Base-by-base conservation (phyloP, 2,329 filamentous ascomycete species). In the Diaporthe sp. region DNA sequence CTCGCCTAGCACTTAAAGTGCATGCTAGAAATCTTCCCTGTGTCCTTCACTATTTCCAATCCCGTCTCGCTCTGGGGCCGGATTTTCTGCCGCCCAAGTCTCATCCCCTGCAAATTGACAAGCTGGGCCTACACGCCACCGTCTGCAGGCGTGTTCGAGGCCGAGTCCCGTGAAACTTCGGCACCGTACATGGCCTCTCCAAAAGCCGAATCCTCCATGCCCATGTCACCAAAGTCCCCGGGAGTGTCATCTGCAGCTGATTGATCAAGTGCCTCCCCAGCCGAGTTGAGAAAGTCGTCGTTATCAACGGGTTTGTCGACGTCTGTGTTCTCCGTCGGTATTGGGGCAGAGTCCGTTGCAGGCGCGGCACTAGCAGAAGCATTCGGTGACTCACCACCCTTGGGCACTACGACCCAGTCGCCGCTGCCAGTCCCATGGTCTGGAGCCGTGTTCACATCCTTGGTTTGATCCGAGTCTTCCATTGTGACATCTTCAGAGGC, bases 161-260 rank as follows among this genome's bases (percentile, higher is more conserved):
- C 78, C 27, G 73, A 75, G 10, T 73, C 71, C 13, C 73, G 76
- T 12, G 78, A 79, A 39, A 77, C 77, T 63, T 86, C 88, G 17
- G 91, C 88, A 6, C 89, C 90, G 78, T 95, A 93, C 83, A 96
- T 94, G 0, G 94, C 94, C 78, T 97, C 94, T 3, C 94, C 94
- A 84, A 97, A 97, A 1, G 94, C 94, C 47, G 92, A 94, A 79
- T 95, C 93, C 61, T 94, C 93, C 86, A 95, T 89, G 76, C 92
- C 93, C 12, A 88, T 90, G 55, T 90, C 89, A 30, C 86, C 89
- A 6, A 90, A 82, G 39, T 86, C 87, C 5, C 84, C 86, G 2
- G 81, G 84, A 1, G 79, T 81, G 5, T 80, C 82, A 53, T 87
- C 86, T 39, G 87, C 81, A 68, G 89, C 87, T 19, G 90, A 88